These are phyloP conservation scores for Drechslera avenae DNA, from an alignment of 2,329 filamentous ascomycete species.

Conservation along the genomic window DNA sequence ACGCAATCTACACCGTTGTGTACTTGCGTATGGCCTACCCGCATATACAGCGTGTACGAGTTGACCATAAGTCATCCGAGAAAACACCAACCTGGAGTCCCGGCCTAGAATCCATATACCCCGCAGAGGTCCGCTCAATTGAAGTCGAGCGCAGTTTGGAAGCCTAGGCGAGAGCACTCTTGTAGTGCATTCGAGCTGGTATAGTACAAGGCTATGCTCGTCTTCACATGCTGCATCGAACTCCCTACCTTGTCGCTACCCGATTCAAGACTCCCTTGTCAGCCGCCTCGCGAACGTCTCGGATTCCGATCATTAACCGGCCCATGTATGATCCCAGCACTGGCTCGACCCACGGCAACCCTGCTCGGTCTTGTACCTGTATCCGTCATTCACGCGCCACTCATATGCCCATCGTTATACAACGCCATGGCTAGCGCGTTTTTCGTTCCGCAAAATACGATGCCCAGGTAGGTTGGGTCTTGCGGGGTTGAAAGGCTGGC, in stretches of 20 bases:
- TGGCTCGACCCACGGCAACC: background rate
- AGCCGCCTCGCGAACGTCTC: background rate
- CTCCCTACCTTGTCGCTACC: background rate
- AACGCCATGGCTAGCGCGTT: constrained; percentile 12
- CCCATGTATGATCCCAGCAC: constrained; percentile 3
- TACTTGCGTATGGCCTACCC: background rate
- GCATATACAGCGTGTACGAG: background rate
- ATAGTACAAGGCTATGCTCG: background rate
- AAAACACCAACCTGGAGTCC: background rate
- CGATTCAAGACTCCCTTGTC: background rate
- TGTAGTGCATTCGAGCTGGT: no score
- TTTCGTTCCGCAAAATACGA: constrained; percentile 4
- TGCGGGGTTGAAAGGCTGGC: constrained; percentile 11
- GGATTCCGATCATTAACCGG: constrained; percentile 15
- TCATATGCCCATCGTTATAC: constrained; percentile 12
- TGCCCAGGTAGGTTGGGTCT: constrained; percentile 6
- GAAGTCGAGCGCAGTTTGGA: background rate
- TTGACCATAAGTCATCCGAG: background rate
- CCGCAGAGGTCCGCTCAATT: background rate
- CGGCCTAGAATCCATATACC: background rate
- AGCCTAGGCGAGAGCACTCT: background rate
- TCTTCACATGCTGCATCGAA: constrained; percentile 1
- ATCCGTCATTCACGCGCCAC: background rate
- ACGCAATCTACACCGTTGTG: background rate
- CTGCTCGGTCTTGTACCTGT: constrained; percentile 10